phyloP scores from a whole-genome alignment of 345 rosid species.

The Lepidium didymum region DNA sequence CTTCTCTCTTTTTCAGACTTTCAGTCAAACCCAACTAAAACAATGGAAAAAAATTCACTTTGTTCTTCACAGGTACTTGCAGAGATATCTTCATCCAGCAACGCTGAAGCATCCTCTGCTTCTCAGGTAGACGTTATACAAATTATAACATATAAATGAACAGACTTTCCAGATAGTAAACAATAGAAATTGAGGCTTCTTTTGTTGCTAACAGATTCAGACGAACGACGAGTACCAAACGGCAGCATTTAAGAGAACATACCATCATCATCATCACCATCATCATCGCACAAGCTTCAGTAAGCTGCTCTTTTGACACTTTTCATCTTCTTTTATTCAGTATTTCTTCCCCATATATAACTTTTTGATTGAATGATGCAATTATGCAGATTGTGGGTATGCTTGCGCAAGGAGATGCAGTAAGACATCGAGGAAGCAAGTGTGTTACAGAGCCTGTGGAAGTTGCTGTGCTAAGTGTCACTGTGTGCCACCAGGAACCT shows the following conservation, averaged over 20 bases:
- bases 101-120: slow-evolving; percentile 16
- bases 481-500: slow-evolving; percentile 68
- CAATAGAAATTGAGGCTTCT: neutral
- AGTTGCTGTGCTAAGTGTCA: slow-evolving; percentile 57
- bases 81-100: slow-evolving; percentile 7
- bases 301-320: slow-evolving; percentile 1
- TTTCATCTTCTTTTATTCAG: neutral
- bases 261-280: neutral
- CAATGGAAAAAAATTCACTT: neutral
- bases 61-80: slow-evolving; percentile 18
- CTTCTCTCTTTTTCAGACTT: neutral
- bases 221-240: slow-evolving; percentile 14
- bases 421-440: slow-evolving; percentile 42
- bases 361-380: neutral
- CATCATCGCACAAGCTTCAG: slow-evolving; percentile 10
- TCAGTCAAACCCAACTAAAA: neutral
- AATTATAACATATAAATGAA: neutral
- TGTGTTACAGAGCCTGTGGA: slow-evolving; percentile 58
- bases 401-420: slow-evolving; percentile 50
- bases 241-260: slow-evolving; percentile 21
- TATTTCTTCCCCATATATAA: neutral
- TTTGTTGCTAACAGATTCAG: slow-evolving; percentile 18
- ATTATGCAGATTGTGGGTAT: slow-evolving; percentile 32
- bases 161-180: neutral
- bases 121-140: slow-evolving; percentile 13